Evolutionary conservation across 2,329 filamentous ascomycete species (phyloP).

Genomic region (Escovopsis sp.): DNA sequence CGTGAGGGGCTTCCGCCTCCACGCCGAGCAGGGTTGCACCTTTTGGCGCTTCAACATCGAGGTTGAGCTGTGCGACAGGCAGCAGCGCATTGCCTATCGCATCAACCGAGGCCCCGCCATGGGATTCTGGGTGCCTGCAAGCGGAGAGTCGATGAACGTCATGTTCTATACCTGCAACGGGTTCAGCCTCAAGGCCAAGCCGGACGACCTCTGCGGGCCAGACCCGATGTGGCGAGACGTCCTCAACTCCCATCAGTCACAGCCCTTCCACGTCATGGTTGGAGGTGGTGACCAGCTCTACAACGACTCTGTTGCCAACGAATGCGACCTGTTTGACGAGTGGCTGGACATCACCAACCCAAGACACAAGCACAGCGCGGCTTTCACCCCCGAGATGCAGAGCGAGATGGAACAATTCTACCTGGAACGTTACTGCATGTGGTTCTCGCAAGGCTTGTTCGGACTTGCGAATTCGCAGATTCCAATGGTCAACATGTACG

Average conservation of each 20-base stretch:
- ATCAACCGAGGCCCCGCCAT: conserved; percentile 84
- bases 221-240: conserved; percentile 97
- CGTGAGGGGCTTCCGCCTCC: conserved; percentile 66
- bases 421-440: conserved; percentile 74
- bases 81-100: conserved; percentile 84
- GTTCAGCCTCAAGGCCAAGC: conserved; percentile 67
- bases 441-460: conserved; percentile 94
- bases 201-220: conserved; percentile 73
- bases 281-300: conserved; percentile 96
- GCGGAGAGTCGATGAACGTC: conserved; percentile 82
- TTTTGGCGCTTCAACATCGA: conserved; percentile 98
- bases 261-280: conserved; percentile 95
- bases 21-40: conserved; percentile 72
- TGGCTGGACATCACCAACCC: conserved; percentile 77
- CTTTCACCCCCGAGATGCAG: conserved; percentile 71
- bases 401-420: conserved; percentile 82
- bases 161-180: conserved; percentile 99
- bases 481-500: conserved; percentile 96
- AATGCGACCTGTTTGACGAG: conserved; percentile 62
- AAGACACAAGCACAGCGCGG: conserved; percentile 60
- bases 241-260: conserved; percentile 76
- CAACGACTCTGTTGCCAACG: conserved; percentile 68
- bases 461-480: conserved; percentile 88
- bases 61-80: conserved; percentile 62
- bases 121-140: conserved; percentile 87